phyloP scores from a whole-genome alignment of 108 stramenopile genomes.

The Mayamaea pseudoterrestris region DNA sequence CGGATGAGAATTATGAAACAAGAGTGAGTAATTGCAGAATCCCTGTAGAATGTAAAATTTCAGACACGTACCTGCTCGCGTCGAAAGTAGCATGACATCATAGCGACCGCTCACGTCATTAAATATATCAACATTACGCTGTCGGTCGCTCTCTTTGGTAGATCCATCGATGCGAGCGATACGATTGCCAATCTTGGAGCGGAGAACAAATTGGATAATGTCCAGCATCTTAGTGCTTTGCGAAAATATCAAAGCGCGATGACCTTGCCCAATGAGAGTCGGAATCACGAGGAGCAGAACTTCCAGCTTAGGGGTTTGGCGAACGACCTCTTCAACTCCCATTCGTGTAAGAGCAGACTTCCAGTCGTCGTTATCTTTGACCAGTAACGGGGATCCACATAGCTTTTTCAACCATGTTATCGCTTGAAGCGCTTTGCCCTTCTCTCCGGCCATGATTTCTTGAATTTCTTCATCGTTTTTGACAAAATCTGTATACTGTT shows the following conservation, averaged over 20 bases:
- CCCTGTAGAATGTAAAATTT: no score
- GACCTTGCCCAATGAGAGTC: conserved; percentile 44
- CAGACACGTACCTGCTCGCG: no score
- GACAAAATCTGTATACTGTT: conserved; percentile 66
- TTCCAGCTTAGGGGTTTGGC: conserved; percentile 59
- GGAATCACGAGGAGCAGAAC: conserved; percentile 51
- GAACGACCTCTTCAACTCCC: conserved; percentile 18
- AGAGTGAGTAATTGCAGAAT: no score
- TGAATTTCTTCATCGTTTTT: conserved; percentile 43
- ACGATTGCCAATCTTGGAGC: not conserved
- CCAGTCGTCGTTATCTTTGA: conserved; percentile 16
- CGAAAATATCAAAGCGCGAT: conserved; percentile 86
- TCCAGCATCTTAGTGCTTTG: conserved; percentile 88
- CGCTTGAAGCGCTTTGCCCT: conserved; percentile 41
- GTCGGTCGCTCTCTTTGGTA: conserved; percentile 74
- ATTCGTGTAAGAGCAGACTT: not conserved
- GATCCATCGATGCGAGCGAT: conserved; percentile 82
- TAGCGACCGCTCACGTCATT: conserved; percentile 47
- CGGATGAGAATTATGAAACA: no score
- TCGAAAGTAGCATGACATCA: conserved; percentile 66
- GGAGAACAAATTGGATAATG: conserved; percentile 56
- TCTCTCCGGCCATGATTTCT: conserved; percentile 26
- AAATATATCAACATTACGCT: conserved; percentile 82
- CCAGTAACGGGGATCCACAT: conserved; percentile 63
- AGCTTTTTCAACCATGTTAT: conserved; percentile 69